Percentiles rank a stretch among this genome's conserved stretches.
These are phyloP conservation scores for Microbotryum lychnidis-dioicae DNA, from an alignment of 1,284 basidiomycete genomes.

Conservation along the genomic window DNA sequence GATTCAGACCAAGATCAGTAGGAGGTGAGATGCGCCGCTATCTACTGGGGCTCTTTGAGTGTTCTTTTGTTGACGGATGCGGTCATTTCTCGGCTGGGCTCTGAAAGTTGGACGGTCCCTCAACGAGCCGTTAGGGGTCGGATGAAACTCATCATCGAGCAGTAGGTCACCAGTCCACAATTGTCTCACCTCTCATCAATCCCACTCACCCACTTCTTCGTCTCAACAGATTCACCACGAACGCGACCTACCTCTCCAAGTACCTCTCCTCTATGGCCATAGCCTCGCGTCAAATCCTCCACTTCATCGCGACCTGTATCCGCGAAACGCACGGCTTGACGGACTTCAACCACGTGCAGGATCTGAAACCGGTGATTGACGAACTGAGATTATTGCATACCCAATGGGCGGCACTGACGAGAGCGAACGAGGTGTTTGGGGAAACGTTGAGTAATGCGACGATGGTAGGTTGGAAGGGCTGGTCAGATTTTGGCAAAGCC, in stretches of 20 bases:
- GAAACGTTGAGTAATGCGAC: not conserved
- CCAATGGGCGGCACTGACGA: not conserved
- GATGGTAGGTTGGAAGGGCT: not conserved
- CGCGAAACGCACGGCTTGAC: slow-evolving; percentile 1
- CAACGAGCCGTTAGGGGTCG: not conserved
- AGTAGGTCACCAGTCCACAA: not conserved
- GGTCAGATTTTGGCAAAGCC: too few relatives aligned
- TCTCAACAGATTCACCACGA: not conserved
- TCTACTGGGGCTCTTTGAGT: not conserved
- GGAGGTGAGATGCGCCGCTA: not conserved
- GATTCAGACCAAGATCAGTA: slow-evolving; percentile 1
- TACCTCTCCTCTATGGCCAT: not conserved
- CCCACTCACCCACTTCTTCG: too few relatives aligned
- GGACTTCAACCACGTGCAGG: not conserved
- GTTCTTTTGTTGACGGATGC: not conserved
- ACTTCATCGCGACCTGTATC: not conserved
- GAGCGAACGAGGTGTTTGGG: not conserved
- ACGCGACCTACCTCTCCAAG: not conserved
- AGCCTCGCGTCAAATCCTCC: not conserved
- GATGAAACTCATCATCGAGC: not conserved
- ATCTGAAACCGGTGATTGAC: not conserved
- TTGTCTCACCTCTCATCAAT: too few relatives aligned
- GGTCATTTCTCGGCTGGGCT: not conserved
- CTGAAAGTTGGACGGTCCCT: not conserved
- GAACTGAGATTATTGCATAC: not conserved